These are phyloP conservation scores for Allomyces javanicus DNA, from an alignment of 192 early-diverging fungal genomes.

Conservation along the genomic window DNA sequence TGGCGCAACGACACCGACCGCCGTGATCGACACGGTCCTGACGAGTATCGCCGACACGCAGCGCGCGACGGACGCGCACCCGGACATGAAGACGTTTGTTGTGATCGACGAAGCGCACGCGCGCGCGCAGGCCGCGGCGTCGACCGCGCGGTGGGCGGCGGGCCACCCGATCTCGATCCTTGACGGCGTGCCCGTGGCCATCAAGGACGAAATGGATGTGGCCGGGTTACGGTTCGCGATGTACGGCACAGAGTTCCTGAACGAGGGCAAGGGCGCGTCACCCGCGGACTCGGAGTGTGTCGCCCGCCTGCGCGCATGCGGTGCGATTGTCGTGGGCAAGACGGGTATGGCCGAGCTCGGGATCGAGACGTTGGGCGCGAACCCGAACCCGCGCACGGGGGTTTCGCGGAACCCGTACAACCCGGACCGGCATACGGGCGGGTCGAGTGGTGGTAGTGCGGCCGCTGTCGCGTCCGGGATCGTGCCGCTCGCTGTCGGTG, in stretches of 20 bases:
- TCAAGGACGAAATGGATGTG: neutral
- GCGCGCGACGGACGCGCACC: neutral
- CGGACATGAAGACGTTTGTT: neutral
- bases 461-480: neutral
- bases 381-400: neutral
- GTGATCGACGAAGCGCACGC: neutral
- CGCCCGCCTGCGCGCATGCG: neutral
- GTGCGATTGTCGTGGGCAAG: neutral
- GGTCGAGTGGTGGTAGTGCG: neutral
- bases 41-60: neutral
- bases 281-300: neutral
- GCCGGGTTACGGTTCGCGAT: neutral
- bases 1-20: neutral
- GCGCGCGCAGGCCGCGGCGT: neutral
- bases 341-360: neutral
- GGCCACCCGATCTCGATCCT: neutral
- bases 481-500: neutral
- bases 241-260: neutral
- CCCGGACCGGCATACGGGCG: neutral
- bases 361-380: neutral
- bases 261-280: neutral
- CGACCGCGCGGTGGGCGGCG: neutral
- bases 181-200: neutral
- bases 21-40: neutral
- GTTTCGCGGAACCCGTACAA: neutral